Conservation (phyloP, 2,329 filamentous ascomycete genomes). For the Arthrobotrys entomopaga region DNA sequence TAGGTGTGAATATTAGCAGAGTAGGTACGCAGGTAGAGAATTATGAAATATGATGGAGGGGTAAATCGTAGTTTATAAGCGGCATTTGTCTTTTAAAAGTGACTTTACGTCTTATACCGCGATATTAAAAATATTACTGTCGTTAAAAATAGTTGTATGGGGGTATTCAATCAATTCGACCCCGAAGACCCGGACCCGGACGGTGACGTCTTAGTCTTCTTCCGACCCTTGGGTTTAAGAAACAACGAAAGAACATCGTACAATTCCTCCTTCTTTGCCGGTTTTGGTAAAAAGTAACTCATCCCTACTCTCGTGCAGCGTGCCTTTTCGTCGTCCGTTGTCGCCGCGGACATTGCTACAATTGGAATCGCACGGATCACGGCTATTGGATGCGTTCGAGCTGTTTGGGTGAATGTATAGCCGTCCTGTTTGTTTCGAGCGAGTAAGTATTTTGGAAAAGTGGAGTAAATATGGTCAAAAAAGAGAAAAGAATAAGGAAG, state of each 20-base stretch:
- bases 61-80: too few relatives aligned
- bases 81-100: too few relatives aligned
- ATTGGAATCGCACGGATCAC: conserved; percentile 29
- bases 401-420: conserved; percentile 39
- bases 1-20: too few relatives aligned
- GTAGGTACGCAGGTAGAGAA: too few relatives aligned
- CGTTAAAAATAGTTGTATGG: background rate
- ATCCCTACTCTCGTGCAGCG: conserved; percentile 37
- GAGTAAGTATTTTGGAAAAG: background rate
- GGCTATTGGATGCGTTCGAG: conserved; percentile 37
- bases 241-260: conserved; percentile 35
- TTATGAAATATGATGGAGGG: too few relatives aligned
- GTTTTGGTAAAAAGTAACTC: conserved; percentile 45
- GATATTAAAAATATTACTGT: background rate
- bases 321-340: conserved; percentile 39
- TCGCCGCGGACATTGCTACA: conserved; percentile 50
- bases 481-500: background rate
- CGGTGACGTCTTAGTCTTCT: conserved; percentile 12
- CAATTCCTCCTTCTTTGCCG: conserved; percentile 45
- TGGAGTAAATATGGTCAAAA: too few relatives aligned
- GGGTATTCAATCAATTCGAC: conserved; percentile 31
- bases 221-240: conserved; percentile 20
- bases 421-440: conserved; percentile 29
- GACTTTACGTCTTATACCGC: too few relatives aligned
- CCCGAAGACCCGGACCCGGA: background rate